These are phyloP conservation scores for Cryphonectria japonica DNA, from an alignment of 2,329 filamentous ascomycete genomes.

Conservation along the genomic window DNA sequence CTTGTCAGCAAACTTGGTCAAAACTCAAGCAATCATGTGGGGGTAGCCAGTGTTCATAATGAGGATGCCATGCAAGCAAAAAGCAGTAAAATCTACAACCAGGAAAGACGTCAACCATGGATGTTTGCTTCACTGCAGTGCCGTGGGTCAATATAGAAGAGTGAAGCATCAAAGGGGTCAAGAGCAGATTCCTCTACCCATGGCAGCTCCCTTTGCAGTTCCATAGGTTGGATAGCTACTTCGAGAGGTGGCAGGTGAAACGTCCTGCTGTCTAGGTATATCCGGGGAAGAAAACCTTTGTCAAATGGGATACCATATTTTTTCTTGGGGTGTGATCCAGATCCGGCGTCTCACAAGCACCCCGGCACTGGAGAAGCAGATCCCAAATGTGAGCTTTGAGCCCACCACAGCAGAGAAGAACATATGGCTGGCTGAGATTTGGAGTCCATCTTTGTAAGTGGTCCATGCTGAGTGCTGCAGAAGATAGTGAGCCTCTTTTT, in stretches of 20 bases:
- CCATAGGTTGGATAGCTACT: not conserved
- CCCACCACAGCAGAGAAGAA: not conserved
- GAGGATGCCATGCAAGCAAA: not conserved
- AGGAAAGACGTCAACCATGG: not conserved
- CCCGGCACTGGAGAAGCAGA: not conserved
- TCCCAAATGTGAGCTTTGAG: not conserved
- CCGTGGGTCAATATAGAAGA: not conserved
- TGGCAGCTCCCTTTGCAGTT: not conserved
- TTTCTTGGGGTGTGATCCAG: not conserved
- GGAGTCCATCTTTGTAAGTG: not conserved
- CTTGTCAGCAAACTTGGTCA: constrained; percentile 20
- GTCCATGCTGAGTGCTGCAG: too few relatives aligned
- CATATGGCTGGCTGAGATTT: not conserved
- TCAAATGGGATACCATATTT: not conserved
- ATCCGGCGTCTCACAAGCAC: not conserved
- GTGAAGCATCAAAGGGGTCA: not conserved
- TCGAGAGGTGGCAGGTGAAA: not conserved
- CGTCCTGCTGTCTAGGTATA: not conserved
- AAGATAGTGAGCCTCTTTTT: not conserved
- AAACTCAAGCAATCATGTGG: not conserved
- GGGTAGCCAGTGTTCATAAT: not conserved
- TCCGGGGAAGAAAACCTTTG: not conserved
- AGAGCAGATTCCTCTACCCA: not conserved
- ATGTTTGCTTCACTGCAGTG: not conserved
- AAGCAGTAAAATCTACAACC: not conserved